A percentile compares a stretch with the other conserved stretches of the same genome.
Evolutionary conservation across 805 yeast species (phyloP).

Genomic region (Spathaspora arborariae): DNA sequence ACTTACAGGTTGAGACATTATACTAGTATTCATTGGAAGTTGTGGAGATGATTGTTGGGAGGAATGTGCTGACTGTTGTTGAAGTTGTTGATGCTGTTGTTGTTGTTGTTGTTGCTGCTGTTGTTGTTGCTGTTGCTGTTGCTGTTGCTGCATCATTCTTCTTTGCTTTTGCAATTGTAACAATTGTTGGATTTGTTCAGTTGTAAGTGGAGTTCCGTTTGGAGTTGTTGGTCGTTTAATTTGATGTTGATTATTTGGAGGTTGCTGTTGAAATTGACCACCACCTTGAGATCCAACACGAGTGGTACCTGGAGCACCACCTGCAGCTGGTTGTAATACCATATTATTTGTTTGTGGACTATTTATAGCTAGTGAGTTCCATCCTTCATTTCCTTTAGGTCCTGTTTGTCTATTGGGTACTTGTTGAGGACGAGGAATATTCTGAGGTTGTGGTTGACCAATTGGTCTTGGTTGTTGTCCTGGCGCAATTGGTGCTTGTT

Average conservation of each 20-base stretch:
- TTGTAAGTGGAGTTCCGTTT: constrained; percentile 55
- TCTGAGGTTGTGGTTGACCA: background rate
- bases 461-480: constrained; percentile 1
- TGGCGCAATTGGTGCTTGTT: constrained; percentile 13
- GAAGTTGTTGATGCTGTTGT: constrained; percentile 1
- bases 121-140: constrained; percentile 19
- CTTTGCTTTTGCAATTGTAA: constrained; percentile 51
- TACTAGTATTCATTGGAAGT: background rate
- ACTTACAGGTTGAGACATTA: background rate
- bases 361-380: background rate
- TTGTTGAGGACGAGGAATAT: background rate
- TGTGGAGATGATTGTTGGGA: constrained; percentile 8
- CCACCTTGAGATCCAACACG: constrained; percentile 7
- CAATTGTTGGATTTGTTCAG: constrained; percentile 58
- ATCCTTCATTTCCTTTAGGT: background rate
- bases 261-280: constrained; percentile 8
- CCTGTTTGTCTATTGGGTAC: background rate
- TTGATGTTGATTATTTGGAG: constrained; percentile 7
- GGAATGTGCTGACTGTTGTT: constrained; percentile 3
- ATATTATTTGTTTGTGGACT: background rate
- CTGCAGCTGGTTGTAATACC: background rate
- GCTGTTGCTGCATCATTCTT: constrained; percentile 43
- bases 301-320: background rate
- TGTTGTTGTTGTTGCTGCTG: constrained; percentile 12
- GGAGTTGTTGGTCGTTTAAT: constrained; percentile 43